Base-by-base conservation (phyloP, 805 yeast species). In the Ogataea kodamae region DNA sequence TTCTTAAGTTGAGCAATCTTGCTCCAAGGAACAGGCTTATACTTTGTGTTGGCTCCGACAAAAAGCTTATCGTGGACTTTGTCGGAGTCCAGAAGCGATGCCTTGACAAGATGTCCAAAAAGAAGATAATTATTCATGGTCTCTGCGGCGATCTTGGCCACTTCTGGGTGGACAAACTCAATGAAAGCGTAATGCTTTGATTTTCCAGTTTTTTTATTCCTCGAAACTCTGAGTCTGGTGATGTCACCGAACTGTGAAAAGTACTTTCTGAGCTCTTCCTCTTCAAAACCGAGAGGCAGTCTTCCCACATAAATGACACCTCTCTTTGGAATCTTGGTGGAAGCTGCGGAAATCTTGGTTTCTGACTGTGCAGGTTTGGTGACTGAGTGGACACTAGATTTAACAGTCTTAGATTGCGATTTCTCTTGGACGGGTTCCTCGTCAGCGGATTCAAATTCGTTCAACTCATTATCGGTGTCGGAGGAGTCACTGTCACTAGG, bases 81-180 rank as follows among this genome's bases (percentile, higher is more conserved):
- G 38, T 73, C 74, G 39, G 73, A 66, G 22, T 83, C 89, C 29
- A 74, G 51, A 11, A 74, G 54, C 15, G 67, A 61, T 42, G 69
- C 69, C 61, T 84, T 81, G 49, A 92, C 65, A 42, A 89, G 73
- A 60, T 90, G 97, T 5, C 94, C 94, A 64, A 85, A 79, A 27
- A 92, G 57, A 43, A 92, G 70, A 53, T 92, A 92, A 63, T 92
- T 92, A 62, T 92, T 81, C 98, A 92, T 92, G 28, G 97, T 80
- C 46, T 92, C 97, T 42, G 83, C 84, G 3, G 96, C 98, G 42
- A 88, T 70, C 48, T 77, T 72, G 27, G 97, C 97, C 36, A 83
- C 94, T 29, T 79, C 85, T 22, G 59, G 55, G 35, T 76, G 70
- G 25, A 71, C 74, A 54, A 90, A 92, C 62, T 92, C 96, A 28